Conservation (phyloP, 768 basidiomycete species). For the Podaxis mareebaensis region DNA sequence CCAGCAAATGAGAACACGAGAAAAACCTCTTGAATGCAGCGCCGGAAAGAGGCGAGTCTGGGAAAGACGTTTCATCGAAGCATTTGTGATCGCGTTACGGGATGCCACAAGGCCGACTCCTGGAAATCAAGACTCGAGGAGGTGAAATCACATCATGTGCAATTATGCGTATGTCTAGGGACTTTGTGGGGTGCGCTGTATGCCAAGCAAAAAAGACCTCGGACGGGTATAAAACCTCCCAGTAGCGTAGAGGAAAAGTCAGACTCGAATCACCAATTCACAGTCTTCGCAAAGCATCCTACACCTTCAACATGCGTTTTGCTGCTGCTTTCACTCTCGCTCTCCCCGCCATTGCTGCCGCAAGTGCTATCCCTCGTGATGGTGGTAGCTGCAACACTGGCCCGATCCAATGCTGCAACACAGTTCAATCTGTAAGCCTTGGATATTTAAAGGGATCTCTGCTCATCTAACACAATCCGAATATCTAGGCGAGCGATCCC, state of each 20-base stretch:
- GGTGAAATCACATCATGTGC: too few species aligned
- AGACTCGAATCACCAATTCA: not conserved
- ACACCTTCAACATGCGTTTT: constrained; percentile 22
- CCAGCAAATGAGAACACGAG: too few species aligned
- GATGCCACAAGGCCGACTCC: too few species aligned
- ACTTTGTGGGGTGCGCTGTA: too few species aligned
- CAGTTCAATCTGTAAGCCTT: constrained; percentile 12
- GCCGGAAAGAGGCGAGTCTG: too few species aligned
- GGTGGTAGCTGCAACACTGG: not conserved
- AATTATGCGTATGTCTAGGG: too few species aligned
- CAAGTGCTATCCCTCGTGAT: constrained; percentile 17
- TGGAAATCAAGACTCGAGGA: too few species aligned
- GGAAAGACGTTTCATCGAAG: too few species aligned
- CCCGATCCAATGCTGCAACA: constrained; percentile 21
- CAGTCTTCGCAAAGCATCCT: not conserved
- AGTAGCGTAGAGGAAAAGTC: not conserved
- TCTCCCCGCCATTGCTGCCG: constrained; percentile 25
- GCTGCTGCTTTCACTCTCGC: constrained; percentile 21
- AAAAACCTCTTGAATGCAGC: too few species aligned
- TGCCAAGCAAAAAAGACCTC: too few species aligned
- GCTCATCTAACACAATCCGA: not conserved
- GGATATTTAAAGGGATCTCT: not conserved
- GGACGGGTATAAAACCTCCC: too few species aligned
- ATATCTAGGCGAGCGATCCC: not conserved
- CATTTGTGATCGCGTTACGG: too few species aligned